phyloP scores from a whole-genome alignment of 768 basidiomycete genomes.

The Gloeostereum incarnatum region DNA sequence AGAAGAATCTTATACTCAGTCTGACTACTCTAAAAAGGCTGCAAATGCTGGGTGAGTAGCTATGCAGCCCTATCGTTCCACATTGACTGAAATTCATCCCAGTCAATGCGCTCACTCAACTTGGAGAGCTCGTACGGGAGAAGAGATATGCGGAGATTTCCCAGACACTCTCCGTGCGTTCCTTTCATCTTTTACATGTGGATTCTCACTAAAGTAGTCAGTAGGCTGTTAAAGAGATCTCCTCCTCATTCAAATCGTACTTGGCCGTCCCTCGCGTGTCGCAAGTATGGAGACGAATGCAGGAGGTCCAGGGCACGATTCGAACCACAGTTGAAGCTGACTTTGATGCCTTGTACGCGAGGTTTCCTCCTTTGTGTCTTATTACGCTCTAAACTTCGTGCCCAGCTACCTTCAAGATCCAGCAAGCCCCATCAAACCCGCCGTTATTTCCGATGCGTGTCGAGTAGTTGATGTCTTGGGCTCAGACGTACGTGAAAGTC shows the following conservation, averaged over 20 bases:
- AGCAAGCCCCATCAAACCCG: conserved; percentile 52
- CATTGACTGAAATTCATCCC: background rate
- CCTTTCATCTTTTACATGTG: background rate
- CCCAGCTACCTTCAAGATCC: conserved; percentile 74
- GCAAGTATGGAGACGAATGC: conserved; percentile 70
- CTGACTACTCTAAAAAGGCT: conserved; percentile 87
- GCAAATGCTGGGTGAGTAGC: conserved; percentile 81
- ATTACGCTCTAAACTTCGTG: background rate
- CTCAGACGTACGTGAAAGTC: conserved; percentile 66
- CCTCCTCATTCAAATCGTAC: conserved; percentile 71
- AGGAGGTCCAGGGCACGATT: conserved; percentile 78
- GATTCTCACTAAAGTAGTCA: background rate
- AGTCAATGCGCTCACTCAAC: conserved; percentile 79
- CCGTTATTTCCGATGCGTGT: conserved; percentile 74
- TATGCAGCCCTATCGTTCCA: background rate
- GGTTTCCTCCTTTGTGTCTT: background rate
- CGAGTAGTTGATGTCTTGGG: conserved; percentile 86
- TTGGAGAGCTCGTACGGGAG: conserved; percentile 71
- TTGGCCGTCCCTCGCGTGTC: conserved; percentile 68
- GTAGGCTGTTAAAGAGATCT: conserved; percentile 84
- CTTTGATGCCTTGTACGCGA: conserved; percentile 85
- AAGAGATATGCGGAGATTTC: conserved; percentile 79
- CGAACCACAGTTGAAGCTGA: conserved; percentile 77
- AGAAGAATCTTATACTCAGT: conserved; percentile 83
- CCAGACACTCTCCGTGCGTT: conserved; percentile 61